phyloP scores from a whole-genome alignment of 495 filamentous ascomycete genomes.

The Tetracladium setigerum region DNA sequence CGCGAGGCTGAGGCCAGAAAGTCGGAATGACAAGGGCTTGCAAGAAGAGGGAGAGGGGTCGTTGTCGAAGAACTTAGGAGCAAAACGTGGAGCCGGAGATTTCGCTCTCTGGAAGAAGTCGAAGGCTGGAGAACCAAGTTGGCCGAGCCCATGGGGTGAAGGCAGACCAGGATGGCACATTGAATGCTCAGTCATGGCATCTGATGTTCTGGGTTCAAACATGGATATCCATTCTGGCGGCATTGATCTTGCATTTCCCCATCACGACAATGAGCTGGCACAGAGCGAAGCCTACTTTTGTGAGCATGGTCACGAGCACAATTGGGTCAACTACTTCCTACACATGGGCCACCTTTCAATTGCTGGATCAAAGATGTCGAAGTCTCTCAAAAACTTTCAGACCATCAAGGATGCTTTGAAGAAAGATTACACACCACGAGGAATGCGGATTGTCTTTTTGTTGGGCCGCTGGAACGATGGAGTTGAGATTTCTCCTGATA shows the following conservation, averaged over 20 bases:
- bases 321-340: slow-evolving; percentile 71
- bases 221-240: slow-evolving; percentile 95
- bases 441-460: slow-evolving; percentile 79
- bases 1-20: slow-evolving; percentile 81
- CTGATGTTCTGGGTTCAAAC: slow-evolving; percentile 66
- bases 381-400: slow-evolving; percentile 94
- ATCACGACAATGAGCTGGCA: slow-evolving; percentile 94
- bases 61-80: slow-evolving; percentile 56
- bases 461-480: slow-evolving; percentile 85
- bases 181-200: slow-evolving; percentile 96
- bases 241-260: slow-evolving; percentile 88
- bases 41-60: slow-evolving; percentile 88
- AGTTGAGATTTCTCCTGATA: slow-evolving; percentile 80
- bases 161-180: slow-evolving; percentile 97
- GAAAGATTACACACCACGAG: slow-evolving; percentile 68
- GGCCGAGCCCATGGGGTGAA: slow-evolving; percentile 78
- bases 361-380: slow-evolving; percentile 88
- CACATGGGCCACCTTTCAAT: slow-evolving; percentile 95
- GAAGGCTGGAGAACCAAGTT: slow-evolving; percentile 86
- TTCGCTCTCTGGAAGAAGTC: slow-evolving; percentile 95
- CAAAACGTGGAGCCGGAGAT: slow-evolving; percentile 66
- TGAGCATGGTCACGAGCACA: slow-evolving; percentile 35
- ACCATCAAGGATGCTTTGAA: slow-evolving; percentile 81
- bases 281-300: slow-evolving; percentile 86
- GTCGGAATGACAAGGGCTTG: slow-evolving; percentile 69